A percentile compares a stretch with the other conserved stretches of the same genome.
These are phyloP conservation scores for Coccomyxa sp. DNA, from an alignment of 139 green algal genomes.

Conservation along the genomic window DNA sequence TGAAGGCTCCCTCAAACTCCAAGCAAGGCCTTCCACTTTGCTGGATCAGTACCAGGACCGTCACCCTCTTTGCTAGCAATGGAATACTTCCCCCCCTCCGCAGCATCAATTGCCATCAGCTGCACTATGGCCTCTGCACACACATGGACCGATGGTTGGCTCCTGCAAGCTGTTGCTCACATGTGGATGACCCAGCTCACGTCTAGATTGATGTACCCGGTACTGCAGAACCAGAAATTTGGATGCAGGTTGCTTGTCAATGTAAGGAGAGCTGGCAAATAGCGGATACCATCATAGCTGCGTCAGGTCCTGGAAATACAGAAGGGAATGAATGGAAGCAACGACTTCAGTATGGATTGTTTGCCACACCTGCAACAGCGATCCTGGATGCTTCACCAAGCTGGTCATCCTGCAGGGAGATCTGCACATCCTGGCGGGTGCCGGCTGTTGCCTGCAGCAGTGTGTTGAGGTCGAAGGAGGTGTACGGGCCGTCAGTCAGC, in stretches of 20 bases:
- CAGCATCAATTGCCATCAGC: conserved; percentile 30
- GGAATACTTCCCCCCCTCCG: conserved; percentile 41
- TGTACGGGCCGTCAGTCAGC: conserved; percentile 97
- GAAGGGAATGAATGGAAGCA: background rate
- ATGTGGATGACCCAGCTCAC: too few species aligned
- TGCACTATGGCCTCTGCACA: conserved; percentile 72
- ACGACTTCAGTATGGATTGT: background rate
- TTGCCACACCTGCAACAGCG: conserved; percentile 6
- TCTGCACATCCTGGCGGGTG: conserved; percentile 33
- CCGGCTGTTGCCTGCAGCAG: conserved; percentile 69
- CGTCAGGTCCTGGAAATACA: too few species aligned
- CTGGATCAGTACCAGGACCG: conserved; percentile 54
- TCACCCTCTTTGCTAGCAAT: conserved; percentile 56
- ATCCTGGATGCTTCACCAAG: conserved; percentile 72
- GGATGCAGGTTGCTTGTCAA: too few species aligned
- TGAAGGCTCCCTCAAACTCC: too few species aligned
- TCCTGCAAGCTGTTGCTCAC: too few species aligned
- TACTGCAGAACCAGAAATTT: too few species aligned
- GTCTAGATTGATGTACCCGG: too few species aligned
- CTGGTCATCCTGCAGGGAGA: conserved; percentile 59
- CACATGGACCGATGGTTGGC: too few species aligned
- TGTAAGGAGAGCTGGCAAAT: too few species aligned
- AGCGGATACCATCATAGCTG: too few species aligned
- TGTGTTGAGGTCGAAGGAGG: conserved; percentile 96
- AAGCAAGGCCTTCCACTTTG: conserved; percentile 63